These are phyloP conservation scores for Pleochaeta shiraiana DNA, from an alignment of 2,329 filamentous ascomycete species.

Conservation along the genomic window DNA sequence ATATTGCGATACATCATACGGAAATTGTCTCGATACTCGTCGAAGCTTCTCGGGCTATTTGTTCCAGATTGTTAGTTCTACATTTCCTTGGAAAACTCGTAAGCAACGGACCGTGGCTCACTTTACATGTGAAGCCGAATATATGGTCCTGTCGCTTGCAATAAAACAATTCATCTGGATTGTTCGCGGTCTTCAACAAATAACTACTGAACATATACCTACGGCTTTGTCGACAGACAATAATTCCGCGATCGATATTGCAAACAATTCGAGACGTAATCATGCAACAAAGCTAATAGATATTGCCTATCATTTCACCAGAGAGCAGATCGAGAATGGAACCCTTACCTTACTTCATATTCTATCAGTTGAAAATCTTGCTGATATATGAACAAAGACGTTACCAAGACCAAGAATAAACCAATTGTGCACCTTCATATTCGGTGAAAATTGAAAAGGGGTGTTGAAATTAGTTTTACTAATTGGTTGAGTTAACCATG, in stretches of 20 bases:
- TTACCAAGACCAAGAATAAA: neutral
- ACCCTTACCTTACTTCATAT: neutral
- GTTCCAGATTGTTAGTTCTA: too few relatives aligned
- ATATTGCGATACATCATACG: neutral
- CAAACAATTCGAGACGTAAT: neutral
- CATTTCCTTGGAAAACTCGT: too few relatives aligned
- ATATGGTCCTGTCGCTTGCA: neutral
- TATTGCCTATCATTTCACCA: neutral
- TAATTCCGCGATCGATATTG: neutral
- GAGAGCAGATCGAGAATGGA: neutral
- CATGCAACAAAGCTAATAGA: neutral
- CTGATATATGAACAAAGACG: neutral
- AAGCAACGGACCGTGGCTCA: neutral
- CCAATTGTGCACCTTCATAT: neutral
- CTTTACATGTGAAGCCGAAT: neutral
- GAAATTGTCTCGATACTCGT: too few relatives aligned
- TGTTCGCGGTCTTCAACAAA: neutral
- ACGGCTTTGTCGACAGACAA: neutral
- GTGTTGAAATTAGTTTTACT: neutral
- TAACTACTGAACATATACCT: neutral
- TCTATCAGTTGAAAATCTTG: neutral
- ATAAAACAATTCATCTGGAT: neutral
- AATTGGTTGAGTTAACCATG: too few relatives aligned
- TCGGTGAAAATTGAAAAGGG: neutral
- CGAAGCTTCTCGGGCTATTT: too few relatives aligned